Conservation (phyloP, 2,329 filamentous ascomycete species). For the Fusarium begoniae region DNA sequence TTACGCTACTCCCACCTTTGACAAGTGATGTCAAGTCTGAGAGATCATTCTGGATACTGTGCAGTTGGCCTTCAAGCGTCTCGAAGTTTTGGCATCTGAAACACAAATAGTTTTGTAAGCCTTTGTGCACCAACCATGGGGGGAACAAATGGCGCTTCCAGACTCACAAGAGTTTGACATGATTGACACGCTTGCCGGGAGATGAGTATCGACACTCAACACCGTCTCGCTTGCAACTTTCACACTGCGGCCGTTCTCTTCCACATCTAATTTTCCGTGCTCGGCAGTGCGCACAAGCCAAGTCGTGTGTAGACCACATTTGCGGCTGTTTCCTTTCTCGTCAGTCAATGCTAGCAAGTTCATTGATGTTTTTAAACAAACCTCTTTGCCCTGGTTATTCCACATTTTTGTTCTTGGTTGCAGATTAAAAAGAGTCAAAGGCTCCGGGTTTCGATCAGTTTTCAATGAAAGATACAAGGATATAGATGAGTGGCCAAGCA, state of each 20-base stretch:
- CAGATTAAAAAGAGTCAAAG: not conserved
- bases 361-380: slow-evolving; percentile 10
- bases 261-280: slow-evolving; percentile 42
- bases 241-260: slow-evolving; percentile 41
- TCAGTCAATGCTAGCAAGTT: slow-evolving; percentile 13
- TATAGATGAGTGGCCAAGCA: not conserved
- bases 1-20: slow-evolving; percentile 24
- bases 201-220: slow-evolving; percentile 44
- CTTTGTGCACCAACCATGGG: slow-evolving; percentile 4
- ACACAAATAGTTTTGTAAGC: slow-evolving; percentile 28
- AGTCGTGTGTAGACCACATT: slow-evolving; percentile 44
- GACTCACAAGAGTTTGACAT: slow-evolving; percentile 44
- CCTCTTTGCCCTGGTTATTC: slow-evolving; percentile 40
- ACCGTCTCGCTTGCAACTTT: slow-evolving; percentile 43
- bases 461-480: not conserved
- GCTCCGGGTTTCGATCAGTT: not conserved
- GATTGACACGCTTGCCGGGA: slow-evolving; percentile 43
- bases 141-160: not conserved
- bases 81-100: slow-evolving; percentile 43
- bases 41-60: slow-evolving; percentile 41
- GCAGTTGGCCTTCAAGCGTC: slow-evolving; percentile 40
- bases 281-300: slow-evolving; percentile 43
- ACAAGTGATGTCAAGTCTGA: slow-evolving; percentile 41
- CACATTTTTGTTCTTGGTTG: slow-evolving; percentile 30
- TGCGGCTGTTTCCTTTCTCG: slow-evolving; percentile 29